Evolutionary conservation across 169 alveolate species (phyloP).

Genomic region (Plasmodium inui): DNA sequence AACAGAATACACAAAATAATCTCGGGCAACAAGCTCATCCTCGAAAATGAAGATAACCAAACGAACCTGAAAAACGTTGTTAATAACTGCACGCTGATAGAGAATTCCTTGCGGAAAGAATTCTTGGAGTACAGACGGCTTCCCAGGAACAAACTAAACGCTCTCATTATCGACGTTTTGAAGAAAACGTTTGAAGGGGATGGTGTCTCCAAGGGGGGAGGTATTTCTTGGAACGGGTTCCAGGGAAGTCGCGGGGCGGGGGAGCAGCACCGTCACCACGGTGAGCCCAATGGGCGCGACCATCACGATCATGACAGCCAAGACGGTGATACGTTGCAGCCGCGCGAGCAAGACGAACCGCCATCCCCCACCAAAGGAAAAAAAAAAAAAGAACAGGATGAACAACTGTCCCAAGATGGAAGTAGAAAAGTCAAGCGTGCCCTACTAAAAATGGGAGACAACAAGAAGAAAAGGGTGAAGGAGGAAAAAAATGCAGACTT

Average conservation of each 20-base stretch:
- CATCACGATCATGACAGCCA: not conserved
- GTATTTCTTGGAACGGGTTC: not conserved
- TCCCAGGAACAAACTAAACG: conserved; percentile 6
- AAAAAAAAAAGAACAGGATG: not conserved
- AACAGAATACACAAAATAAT: conserved; percentile 40
- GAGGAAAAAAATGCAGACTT: not conserved
- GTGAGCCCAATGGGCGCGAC: too few relatives aligned
- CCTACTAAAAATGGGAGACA: not conserved
- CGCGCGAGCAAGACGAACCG: conserved; percentile 2
- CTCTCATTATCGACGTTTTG: conserved; percentile 17
- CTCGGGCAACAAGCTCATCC: conserved; percentile 23
- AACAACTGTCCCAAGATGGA: not conserved
- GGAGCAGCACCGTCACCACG: not conserved
- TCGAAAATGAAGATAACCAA: conserved; percentile 27
- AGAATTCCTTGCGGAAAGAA: conserved; percentile 10
- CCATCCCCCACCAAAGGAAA: not conserved
- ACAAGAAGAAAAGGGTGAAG: not conserved
- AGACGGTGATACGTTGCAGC: not conserved
- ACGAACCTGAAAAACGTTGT: conserved; percentile 20
- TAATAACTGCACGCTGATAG: conserved; percentile 20
- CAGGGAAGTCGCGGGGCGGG: not conserved
- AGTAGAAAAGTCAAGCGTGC: not conserved
- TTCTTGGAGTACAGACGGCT: conserved; percentile 26
- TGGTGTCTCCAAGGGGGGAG: not conserved
- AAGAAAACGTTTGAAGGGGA: conserved; percentile 21